Evolutionary conservation across 2,329 filamentous ascomycete genomes (phyloP), one percentile per base, ranked within the genome.

Genomic region (Xylaria sp.): DNA sequence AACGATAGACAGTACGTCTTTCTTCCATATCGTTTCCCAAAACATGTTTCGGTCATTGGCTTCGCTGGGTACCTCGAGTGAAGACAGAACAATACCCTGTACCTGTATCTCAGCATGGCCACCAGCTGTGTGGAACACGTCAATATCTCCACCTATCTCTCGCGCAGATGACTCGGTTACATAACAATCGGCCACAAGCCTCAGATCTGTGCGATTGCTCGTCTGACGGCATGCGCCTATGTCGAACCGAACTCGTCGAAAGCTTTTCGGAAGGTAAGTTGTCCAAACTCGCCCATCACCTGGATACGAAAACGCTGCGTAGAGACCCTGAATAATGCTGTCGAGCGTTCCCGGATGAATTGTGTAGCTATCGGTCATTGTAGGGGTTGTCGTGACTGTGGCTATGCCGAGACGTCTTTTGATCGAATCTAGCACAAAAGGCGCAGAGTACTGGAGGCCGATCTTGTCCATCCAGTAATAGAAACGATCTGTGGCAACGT

Each of bases 281-380:
- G 49, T 51, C 55, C 55, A 54, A 8, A 63, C 17, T 27, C 55
- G 23, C 19, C 55, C 55, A 21, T 59, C 51, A 3, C 51, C 55
- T 23, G 55, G 49, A 31, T 43, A 63, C 4, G 55, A 51, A 23
- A 55, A 59, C 2, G 60, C 60, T 3, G 55, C 54, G n/a, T 54
- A 63, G 17, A 63, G n/a, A 5, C 60, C 49, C 9, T 63, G 60
- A 27, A 63, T n/a, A 6, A 46, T 33, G 10, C 17, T 40, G n/a
- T 63, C 60, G 10, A 63, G 51, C 4, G 60, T 58, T 3, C 31
- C 55, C 17, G 60, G 60, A 44, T 63, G 49, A 7, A 59, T 27
- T 27, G n/a, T 17, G 40, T 31, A 59, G 43, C 9, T 3, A 33
- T n/a, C n/a, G 5, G n/a, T 27, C 29, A 17, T 13, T 17, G 15